Conservation (phyloP, 345 rosid genomes). For the Garcia nutans region DNA sequence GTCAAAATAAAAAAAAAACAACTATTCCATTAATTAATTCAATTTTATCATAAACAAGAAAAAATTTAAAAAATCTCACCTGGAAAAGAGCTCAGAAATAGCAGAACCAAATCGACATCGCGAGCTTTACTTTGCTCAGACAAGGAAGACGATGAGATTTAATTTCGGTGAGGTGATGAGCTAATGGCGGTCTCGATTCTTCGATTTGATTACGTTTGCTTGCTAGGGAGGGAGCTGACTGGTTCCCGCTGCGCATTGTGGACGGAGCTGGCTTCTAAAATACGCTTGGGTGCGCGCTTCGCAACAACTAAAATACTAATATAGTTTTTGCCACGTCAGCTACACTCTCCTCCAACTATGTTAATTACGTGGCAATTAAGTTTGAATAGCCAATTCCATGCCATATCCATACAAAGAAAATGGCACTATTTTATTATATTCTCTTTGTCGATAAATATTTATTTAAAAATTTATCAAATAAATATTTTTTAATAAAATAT, state of each 20-base stretch:
- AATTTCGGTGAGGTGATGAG: background rate
- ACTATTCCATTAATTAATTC: background rate
- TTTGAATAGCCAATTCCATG: too few species aligned
- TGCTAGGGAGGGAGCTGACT: background rate
- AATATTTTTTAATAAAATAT: too few species aligned
- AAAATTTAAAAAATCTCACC: background rate
- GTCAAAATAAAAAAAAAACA: background rate
- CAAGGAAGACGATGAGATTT: background rate
- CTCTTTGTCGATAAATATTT: too few species aligned
- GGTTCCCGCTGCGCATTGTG: background rate
- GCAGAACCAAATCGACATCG: slow-evolving; percentile 13
- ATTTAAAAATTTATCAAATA: too few species aligned
- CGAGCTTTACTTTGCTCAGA: background rate
- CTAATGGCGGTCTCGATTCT: background rate
- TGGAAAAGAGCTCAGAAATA: slow-evolving; percentile 8
- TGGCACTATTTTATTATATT: too few species aligned
- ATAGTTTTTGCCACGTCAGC: background rate
- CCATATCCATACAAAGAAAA: too few species aligned
- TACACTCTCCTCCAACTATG: too few species aligned
- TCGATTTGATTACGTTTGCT: background rate
- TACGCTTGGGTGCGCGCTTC: background rate
- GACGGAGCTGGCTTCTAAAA: background rate
- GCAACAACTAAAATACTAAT: background rate
- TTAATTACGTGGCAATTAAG: background rate
- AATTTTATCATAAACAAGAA: background rate